phyloP scores from a whole-genome alignment of 2,329 filamentous ascomycete species.

The Hypoxylon sp. region DNA sequence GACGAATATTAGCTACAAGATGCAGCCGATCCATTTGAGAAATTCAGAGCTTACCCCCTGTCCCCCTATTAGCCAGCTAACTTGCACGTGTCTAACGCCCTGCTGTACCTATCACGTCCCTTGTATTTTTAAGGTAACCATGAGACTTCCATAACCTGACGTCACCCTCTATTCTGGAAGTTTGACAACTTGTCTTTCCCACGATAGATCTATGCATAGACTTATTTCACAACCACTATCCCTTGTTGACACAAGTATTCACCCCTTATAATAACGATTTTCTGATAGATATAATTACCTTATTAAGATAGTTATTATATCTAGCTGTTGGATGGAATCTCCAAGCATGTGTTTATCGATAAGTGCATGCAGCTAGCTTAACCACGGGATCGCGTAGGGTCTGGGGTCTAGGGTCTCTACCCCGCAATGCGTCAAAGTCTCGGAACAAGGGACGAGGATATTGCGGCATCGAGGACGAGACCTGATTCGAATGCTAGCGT shows the following conservation, averaged over 20 bases:
- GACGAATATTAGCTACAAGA: constrained; percentile 7
- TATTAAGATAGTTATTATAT: background rate
- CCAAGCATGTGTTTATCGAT: constrained; percentile 39
- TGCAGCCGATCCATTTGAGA: constrained; percentile 28
- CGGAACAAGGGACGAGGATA: constrained; percentile 38
- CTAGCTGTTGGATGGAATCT: constrained; percentile 5
- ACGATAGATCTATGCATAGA: background rate
- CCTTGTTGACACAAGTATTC: background rate
- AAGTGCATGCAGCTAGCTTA: constrained; percentile 9
- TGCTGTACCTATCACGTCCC: constrained; percentile 29
- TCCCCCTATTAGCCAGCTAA: background rate
- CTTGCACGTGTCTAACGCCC: constrained; percentile 16
- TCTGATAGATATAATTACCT: background rate
- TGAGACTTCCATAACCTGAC: constrained; percentile 20
- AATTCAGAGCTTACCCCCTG: constrained; percentile 3
- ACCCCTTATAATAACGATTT: background rate
- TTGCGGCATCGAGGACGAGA: constrained; percentile 30
- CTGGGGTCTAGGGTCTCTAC: constrained; percentile 37
- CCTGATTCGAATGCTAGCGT: background rate
- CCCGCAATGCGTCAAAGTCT: constrained; percentile 38
- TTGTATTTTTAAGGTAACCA: constrained; percentile 29
- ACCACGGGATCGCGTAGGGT: constrained; percentile 1
- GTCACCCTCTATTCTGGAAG: constrained; percentile 19
- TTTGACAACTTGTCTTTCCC: background rate
- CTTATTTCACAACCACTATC: background rate